Conservation (phyloP, 495 filamentous ascomycete genomes). For the Achaetomiella virescens region DNA sequence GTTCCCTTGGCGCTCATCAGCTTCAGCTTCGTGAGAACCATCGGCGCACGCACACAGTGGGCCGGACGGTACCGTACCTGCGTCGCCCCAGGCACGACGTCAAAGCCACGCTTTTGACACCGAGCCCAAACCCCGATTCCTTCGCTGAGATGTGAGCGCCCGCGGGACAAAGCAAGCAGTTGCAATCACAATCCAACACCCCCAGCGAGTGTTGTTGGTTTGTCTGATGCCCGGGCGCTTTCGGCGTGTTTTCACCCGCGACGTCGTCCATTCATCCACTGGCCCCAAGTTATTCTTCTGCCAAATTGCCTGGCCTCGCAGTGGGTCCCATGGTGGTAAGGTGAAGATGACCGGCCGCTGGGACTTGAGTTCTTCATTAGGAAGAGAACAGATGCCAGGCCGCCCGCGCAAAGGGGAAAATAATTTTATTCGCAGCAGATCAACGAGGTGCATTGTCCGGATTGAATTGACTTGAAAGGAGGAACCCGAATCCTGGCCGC, state of each 20-base stretch:
- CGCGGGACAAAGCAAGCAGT: background rate
- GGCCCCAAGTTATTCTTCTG: background rate
- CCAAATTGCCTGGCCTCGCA: background rate
- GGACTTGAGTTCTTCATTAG: constrained; percentile 1
- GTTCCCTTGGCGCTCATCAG: background rate
- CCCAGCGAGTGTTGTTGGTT: background rate
- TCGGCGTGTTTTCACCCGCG: background rate
- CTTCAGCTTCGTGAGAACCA: constrained; percentile 13
- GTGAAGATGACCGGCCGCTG: background rate
- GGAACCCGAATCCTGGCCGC: background rate
- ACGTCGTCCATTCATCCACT: background rate
- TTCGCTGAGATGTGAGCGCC: background rate
- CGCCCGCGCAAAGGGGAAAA: background rate
- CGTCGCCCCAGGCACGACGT: background rate
- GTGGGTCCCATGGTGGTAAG: constrained; percentile 1
- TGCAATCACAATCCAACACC: background rate
- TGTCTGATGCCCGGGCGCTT: background rate
- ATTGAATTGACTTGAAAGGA: background rate
- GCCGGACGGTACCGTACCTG: background rate
- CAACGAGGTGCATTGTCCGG: background rate
- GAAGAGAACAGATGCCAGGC: background rate
- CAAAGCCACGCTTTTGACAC: constrained; percentile 7
- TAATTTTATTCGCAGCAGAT: constrained; percentile 10
- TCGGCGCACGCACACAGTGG: constrained; percentile 7
- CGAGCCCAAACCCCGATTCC: background rate